These are phyloP conservation scores for Quercus rubra DNA, from an alignment of 306 rosid genomes.

Conservation along the genomic window DNA sequence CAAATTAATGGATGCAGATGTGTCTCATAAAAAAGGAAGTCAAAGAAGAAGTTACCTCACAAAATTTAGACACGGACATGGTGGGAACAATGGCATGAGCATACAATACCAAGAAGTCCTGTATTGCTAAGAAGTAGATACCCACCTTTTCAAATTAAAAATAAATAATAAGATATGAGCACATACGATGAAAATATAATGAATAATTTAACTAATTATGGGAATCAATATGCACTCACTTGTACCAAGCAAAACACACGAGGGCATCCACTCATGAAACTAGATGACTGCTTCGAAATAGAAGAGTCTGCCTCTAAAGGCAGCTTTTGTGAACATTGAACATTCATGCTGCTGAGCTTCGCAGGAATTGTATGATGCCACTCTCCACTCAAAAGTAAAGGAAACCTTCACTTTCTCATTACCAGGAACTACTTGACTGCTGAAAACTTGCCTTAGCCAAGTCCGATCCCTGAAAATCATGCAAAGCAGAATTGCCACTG, in stretches of 20 bases:
- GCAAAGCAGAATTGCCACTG: conserved; percentile 19
- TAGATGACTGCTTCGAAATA: conserved; percentile 10
- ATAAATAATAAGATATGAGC: not conserved
- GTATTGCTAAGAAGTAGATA: conserved; percentile 39
- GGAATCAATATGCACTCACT: conserved; percentile 22
- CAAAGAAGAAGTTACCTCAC: conserved; percentile 45
- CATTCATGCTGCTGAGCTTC: conserved; percentile 10
- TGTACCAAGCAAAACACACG: conserved; percentile 32
- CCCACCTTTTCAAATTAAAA: conserved; percentile 29
- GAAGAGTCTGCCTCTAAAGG: conserved; percentile 11
- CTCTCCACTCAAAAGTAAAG: conserved; percentile 16
- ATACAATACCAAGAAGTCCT: conserved; percentile 58
- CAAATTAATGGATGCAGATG: conserved; percentile 7
- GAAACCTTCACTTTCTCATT: conserved; percentile 19
- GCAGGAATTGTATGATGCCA: conserved; percentile 10
- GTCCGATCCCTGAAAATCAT: conserved; percentile 28
- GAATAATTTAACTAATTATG: not conserved
- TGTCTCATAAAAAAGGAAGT: not conserved
- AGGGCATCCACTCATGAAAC: conserved; percentile 33
- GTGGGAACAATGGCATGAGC: conserved; percentile 60
- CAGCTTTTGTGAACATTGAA: conserved; percentile 11
- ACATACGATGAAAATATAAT: not conserved
- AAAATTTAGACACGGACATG: conserved; percentile 70
- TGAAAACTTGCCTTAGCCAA: conserved; percentile 12
- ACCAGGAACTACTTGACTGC: conserved; percentile 18